Conservation (phyloP, 2,329 filamentous ascomycete genomes). For the Furcasterigmium sp. region DNA sequence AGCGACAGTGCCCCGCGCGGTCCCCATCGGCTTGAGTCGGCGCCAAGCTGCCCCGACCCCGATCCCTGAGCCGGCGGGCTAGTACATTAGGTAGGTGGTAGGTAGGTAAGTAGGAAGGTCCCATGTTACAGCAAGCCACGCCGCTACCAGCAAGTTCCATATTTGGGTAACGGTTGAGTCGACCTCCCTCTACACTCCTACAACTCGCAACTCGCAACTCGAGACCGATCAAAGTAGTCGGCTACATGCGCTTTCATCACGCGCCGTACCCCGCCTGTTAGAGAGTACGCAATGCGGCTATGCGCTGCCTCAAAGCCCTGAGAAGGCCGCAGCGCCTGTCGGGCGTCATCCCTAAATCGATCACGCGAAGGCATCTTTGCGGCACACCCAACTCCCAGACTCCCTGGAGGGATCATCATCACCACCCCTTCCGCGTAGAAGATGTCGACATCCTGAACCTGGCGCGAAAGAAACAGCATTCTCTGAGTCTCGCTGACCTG, state of each 20-base stretch:
- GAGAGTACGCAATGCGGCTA: conserved; percentile 36
- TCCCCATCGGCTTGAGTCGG: neutral
- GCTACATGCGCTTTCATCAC: too few relatives aligned
- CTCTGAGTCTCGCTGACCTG: conserved; percentile 79
- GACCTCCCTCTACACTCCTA: too few relatives aligned
- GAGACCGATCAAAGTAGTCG: too few relatives aligned
- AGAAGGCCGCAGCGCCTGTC: conserved; percentile 26
- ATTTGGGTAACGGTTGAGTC: too few relatives aligned
- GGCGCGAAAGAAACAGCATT: conserved; percentile 71
- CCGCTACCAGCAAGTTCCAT: too few relatives aligned
- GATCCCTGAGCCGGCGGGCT: too few relatives aligned
- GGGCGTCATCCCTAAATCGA: conserved; percentile 1
- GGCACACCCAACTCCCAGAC: neutral
- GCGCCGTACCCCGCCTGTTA: too few relatives aligned
- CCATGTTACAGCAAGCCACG: too few relatives aligned
- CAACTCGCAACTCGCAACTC: too few relatives aligned
- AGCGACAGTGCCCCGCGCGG: neutral
- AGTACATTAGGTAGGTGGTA: too few relatives aligned
- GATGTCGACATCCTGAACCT: conserved; percentile 68
- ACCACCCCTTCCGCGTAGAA: conserved; percentile 8
- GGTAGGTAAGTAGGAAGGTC: too few relatives aligned
- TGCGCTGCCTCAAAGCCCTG: conserved; percentile 34
- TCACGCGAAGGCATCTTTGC: neutral
- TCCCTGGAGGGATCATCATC: conserved; percentile 1
- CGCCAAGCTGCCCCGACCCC: neutral